phyloP scores from a whole-genome alignment of 306 rosid genomes.

The Casuarina glauca region DNA sequence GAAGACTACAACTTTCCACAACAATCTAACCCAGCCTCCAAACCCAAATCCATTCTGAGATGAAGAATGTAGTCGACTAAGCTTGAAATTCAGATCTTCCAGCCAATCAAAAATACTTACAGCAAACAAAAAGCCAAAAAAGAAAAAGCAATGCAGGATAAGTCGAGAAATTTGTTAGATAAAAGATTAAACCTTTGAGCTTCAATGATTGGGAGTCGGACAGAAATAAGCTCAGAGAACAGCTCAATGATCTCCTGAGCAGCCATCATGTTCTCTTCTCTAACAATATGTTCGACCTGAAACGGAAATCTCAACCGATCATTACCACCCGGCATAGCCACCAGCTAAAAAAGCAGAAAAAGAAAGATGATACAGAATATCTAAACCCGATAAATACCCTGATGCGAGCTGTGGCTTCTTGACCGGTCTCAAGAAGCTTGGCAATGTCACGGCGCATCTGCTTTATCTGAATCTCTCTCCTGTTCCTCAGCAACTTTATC shows the following conservation, averaged over 20 bases:
- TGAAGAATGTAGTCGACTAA: not conserved
- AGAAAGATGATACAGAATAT: not conserved
- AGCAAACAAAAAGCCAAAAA: constrained; percentile 11
- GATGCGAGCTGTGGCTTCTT: constrained; percentile 97
- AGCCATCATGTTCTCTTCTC: constrained; percentile 98
- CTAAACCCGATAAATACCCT: constrained; percentile 46
- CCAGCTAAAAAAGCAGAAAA: not conserved
- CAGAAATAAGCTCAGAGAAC: constrained; percentile 74
- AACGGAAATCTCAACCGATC: constrained; percentile 13
- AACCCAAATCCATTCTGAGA: not conserved
- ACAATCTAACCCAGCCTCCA: not conserved
- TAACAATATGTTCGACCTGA: constrained; percentile 91
- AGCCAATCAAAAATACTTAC: not conserved
- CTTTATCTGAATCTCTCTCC: constrained; percentile 81
- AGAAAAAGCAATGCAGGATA: not conserved
- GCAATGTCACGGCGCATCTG: constrained; percentile 96
- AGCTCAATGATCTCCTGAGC: constrained; percentile 95
- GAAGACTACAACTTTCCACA: not conserved
- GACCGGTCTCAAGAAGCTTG: constrained; percentile 97
- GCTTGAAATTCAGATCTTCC: not conserved
- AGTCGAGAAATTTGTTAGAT: not conserved
- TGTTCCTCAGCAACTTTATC: constrained; percentile 85
- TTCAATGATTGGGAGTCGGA: constrained; percentile 91
- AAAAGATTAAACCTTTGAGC: constrained; percentile 59
- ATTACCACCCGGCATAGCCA: constrained; percentile 1